These are phyloP conservation scores for Salix udensis DNA, from an alignment of 345 rosid genomes.

Conservation along the genomic window DNA sequence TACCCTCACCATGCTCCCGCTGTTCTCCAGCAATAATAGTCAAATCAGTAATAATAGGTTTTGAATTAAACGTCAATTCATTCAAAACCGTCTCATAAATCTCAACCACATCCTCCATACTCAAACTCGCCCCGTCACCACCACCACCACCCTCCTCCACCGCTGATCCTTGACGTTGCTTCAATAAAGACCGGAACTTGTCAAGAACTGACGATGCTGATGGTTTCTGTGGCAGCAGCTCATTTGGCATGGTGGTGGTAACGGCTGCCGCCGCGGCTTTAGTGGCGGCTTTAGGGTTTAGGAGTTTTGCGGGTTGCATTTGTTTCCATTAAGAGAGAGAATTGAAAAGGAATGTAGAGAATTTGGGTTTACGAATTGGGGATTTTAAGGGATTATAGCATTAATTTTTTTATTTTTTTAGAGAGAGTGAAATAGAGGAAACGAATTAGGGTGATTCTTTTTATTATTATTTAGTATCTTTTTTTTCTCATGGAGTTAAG, in stretches of 20 bases:
- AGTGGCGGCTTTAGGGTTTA: constrained; percentile 13
- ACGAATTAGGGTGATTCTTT: background rate
- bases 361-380: background rate
- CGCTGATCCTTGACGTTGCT: constrained; percentile 53
- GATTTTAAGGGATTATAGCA: background rate
- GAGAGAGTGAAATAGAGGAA: background rate
- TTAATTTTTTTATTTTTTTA: background rate
- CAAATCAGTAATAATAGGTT: constrained; percentile 95
- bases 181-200: constrained; percentile 58
- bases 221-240: constrained; percentile 57
- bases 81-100: constrained; percentile 63
- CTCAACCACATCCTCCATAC: constrained; percentile 59
- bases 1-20: constrained; percentile 67
- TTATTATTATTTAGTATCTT: background rate
- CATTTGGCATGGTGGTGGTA: constrained; percentile 44
- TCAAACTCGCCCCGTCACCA: constrained; percentile 19
- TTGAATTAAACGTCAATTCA: constrained; percentile 84
- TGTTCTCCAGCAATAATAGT: constrained; percentile 94
- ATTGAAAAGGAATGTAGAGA: background rate
- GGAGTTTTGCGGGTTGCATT: background rate
- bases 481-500: too few relatives aligned
- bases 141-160: constrained; percentile 29
- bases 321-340: background rate
- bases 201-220: constrained; percentile 54
- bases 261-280: constrained; percentile 2